Conservation (phyloP, 2,329 filamentous ascomycete genomes). For the Zalaria sp. region DNA sequence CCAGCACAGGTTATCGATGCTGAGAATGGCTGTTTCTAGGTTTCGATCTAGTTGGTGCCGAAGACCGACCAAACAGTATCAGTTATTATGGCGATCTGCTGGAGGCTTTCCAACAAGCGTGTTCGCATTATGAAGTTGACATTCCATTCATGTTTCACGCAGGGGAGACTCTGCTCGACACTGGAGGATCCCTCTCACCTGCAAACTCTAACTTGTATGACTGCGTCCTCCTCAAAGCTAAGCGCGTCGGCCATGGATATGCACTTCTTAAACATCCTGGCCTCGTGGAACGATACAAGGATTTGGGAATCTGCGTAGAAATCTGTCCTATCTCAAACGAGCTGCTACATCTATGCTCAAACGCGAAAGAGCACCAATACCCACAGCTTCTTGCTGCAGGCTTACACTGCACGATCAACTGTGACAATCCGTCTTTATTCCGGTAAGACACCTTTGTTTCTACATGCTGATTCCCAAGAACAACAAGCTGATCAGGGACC, state of each 20-base stretch:
- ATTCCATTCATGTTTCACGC: constrained; percentile 68
- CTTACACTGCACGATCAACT: constrained; percentile 59
- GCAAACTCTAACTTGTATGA: constrained; percentile 50
- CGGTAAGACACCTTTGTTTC: constrained; percentile 28
- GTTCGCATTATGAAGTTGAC: constrained; percentile 31
- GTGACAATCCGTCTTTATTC: constrained; percentile 63
- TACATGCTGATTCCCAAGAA: too few species aligned
- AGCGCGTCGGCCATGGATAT: constrained; percentile 62
- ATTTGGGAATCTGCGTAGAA: constrained; percentile 54
- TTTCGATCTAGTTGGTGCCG: constrained; percentile 54
- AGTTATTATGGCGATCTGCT: constrained; percentile 45
- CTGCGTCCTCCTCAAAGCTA: constrained; percentile 49
- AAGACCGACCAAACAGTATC: constrained; percentile 48
- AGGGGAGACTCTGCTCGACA: constrained; percentile 54
- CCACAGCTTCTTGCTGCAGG: constrained; percentile 57
- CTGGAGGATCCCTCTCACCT: constrained; percentile 46
- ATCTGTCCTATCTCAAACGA: constrained; percentile 68
- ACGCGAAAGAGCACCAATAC: constrained; percentile 50
- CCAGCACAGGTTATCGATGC: too few species aligned
- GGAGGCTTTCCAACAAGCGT: constrained; percentile 40
- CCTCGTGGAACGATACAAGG: constrained; percentile 52
- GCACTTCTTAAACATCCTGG: constrained; percentile 52
- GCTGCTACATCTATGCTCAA: constrained; percentile 53
- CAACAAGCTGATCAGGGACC: constrained; percentile 3
- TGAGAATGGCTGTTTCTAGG: constrained; percentile 25